These are phyloP conservation scores for Dichotomopilus funicola DNA, from an alignment of 2,329 filamentous ascomycete genomes.

Conservation along the genomic window DNA sequence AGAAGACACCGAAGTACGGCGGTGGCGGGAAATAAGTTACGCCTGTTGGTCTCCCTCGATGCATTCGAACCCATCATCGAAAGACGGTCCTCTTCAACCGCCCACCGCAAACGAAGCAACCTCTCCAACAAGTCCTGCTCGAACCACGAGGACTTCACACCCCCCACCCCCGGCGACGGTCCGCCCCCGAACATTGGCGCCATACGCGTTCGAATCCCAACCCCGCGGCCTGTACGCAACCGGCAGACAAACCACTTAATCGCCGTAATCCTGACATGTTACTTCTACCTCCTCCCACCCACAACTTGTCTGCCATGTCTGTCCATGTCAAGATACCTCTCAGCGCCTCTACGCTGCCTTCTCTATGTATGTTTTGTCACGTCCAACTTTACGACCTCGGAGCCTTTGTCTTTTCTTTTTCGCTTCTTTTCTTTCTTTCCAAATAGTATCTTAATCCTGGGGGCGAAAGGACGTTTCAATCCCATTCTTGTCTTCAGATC, in stretches of 20 bases:
- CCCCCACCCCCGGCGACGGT: no score
- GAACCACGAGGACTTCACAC: no score
- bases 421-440: background rate
- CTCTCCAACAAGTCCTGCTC: no score
- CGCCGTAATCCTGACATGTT: background rate
- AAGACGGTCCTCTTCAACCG: no score
- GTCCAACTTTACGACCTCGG: constrained; percentile 9
- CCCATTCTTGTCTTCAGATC: constrained; percentile 4
- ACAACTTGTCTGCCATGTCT: background rate
- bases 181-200: no score
- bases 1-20: constrained; percentile 44
- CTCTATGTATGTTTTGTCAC: constrained; percentile 2
- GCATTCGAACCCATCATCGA: no score
- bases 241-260: background rate
- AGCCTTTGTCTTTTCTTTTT: background rate
- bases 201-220: no score
- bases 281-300: background rate
- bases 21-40: constrained; percentile 11
- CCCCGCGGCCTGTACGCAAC: no score
- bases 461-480: background rate
- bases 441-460: constrained; percentile 8
- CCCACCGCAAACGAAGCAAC: no score
- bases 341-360: background rate
- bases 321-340: background rate
- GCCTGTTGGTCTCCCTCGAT: no score